Evolutionary conservation across 192 early-diverging fungal species (phyloP), one percentile per base, ranked within the genome.

Genomic region (Chytriomyces sp.): DNA sequence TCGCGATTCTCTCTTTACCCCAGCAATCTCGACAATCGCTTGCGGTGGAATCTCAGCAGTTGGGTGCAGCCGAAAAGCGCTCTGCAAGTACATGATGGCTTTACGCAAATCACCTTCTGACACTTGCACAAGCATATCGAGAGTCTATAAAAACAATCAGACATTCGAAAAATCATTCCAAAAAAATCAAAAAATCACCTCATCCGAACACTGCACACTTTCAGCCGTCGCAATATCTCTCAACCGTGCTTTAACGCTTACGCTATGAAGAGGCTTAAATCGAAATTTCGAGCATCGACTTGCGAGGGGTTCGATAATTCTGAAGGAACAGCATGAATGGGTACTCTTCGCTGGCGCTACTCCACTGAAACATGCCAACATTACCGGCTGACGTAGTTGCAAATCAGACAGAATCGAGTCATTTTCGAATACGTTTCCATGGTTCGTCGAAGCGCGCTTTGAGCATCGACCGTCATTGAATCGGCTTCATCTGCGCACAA

Each of bases 231-330:
- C 86, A 61, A 99, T 94, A 73, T 90, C 79, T 7, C 82, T 43
- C 20, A 99, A 79, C 13, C 93, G 86, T 0, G 85, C 78, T 46
- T 84, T 81, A 11, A 92, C 86, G 75, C 91, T 84, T 8, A 82
- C 83, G 46, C 78, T 77, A 8, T 91, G 90, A 50, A 99, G 77
- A 24, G 94, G 92, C 77, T 91, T 92, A 86, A 99, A 99, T 16
- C 97, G 86, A 81, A 99, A 99, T 81, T 97, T 97, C 7, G 97
- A 91, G 82, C 97, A 99, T 62, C 97, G 91, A 24, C 93, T 94
- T 2, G 93, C 91, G 73, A 99, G 82, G 3, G 97, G 96, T 79
- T 97, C 95, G 62, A 98, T 98, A 73, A 98, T 96, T 4, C 93
- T 87, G 69, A 80, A 35, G 76, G 8, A 23, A 78, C 9, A 23